Conservation (phyloP, 2,329 filamentous ascomycete species). For the Verticillium klebahnii region DNA sequence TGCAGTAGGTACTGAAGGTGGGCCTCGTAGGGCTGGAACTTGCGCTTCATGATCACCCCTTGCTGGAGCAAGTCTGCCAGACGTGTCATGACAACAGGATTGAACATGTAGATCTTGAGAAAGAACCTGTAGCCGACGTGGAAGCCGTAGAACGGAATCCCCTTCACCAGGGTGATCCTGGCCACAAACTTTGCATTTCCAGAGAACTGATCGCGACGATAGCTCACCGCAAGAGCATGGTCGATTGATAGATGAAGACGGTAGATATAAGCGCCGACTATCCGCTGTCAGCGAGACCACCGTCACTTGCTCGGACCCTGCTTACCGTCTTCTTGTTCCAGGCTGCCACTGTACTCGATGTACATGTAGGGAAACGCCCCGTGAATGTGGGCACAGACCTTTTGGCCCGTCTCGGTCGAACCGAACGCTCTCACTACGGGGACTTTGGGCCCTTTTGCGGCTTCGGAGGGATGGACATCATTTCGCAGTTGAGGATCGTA, state of each 20-base stretch:
- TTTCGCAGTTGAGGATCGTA: conserved; percentile 77
- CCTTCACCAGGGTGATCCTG: conserved; percentile 87
- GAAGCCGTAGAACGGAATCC: conserved; percentile 92
- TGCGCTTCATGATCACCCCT: conserved; percentile 77
- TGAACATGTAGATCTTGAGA: conserved; percentile 92
- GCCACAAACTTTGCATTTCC: conserved; percentile 72
- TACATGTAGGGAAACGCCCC: conserved; percentile 96
- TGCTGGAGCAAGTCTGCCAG: conserved; percentile 83
- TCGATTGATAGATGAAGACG: conserved; percentile 84
- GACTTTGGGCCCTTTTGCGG: conserved; percentile 64
- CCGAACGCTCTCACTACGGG: conserved; percentile 90
- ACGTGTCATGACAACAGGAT: conserved; percentile 80
- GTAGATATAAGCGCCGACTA: conserved; percentile 72
- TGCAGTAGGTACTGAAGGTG: conserved; percentile 90
- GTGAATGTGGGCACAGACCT: conserved; percentile 92
- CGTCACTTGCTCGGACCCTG: not conserved
- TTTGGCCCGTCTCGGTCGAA: conserved; percentile 89
- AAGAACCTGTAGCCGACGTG: conserved; percentile 88
- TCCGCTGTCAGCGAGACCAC: not conserved
- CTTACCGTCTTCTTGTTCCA: conserved; percentile 65
- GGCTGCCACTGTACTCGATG: conserved; percentile 71
- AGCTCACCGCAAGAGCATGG: conserved; percentile 81
- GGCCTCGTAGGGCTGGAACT: conserved; percentile 89
- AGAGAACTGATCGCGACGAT: conserved; percentile 68
- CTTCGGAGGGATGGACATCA: conserved; percentile 53